A percentile compares a stretch with the other conserved stretches of the same genome.
These are phyloP conservation scores for Coemansia sp. DNA, from an alignment of 192 early-diverging fungal genomes.

Conservation along the genomic window DNA sequence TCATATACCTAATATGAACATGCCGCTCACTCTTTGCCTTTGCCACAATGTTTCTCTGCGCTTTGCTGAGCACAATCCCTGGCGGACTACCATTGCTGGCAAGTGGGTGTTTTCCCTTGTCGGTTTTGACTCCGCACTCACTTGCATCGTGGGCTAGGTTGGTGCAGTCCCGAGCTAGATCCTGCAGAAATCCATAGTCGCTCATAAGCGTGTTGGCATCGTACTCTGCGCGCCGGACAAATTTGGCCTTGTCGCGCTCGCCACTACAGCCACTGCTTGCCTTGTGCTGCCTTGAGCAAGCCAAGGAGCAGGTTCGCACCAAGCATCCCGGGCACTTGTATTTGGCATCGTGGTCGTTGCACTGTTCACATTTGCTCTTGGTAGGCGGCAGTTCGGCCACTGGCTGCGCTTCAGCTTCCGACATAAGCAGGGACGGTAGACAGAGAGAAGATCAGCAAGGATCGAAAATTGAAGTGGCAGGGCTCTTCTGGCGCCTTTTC, in stretches of 20 bases:
- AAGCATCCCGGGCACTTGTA: constrained; percentile 74
- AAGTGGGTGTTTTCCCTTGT: background rate
- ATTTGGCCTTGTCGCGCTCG: constrained; percentile 60
- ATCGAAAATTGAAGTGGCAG: too few relatives aligned
- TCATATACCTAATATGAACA: constrained; percentile 33
- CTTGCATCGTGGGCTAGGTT: constrained; percentile 53
- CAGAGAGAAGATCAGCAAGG: background rate
- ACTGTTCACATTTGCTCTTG: constrained; percentile 47
- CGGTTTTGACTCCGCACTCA: background rate
- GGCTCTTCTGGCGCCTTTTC: too few relatives aligned
- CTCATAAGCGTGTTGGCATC: constrained; percentile 65
- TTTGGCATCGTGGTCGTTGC: constrained; percentile 43
- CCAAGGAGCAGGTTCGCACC: constrained; percentile 60
- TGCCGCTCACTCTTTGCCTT: constrained; percentile 22
- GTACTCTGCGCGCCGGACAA: constrained; percentile 59
- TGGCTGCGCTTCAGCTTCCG: background rate
- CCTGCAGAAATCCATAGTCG: constrained; percentile 71
- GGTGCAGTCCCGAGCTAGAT: constrained; percentile 51
- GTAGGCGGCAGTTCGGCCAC: background rate
- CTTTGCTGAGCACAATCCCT: background rate
- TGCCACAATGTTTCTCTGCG: constrained; percentile 16
- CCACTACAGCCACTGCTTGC: constrained; percentile 58
- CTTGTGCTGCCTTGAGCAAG: constrained; percentile 68
- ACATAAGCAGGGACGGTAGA: background rate
- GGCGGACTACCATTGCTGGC: constrained; percentile 1